These are phyloP conservation scores for Arachnomyces sp. DNA, from an alignment of 2,329 filamentous ascomycete genomes.

Conservation along the genomic window DNA sequence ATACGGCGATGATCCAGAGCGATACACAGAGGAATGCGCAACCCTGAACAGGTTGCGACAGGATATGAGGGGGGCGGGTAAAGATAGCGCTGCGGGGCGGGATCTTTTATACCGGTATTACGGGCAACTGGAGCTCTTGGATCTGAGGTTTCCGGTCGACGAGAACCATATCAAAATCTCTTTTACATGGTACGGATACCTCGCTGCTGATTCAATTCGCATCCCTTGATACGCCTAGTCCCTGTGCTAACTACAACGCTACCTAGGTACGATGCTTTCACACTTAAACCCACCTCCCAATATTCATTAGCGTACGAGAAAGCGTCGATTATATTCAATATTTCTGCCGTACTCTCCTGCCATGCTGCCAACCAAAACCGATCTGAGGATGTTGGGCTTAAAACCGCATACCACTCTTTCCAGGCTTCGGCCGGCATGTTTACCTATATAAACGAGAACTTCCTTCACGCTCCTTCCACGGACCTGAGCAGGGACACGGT, in stretches of 20 bases:
- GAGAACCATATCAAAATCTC: slow-evolving; percentile 99
- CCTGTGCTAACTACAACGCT: slow-evolving; percentile 3
- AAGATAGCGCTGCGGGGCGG: slow-evolving; percentile 86
- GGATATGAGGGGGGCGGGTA: slow-evolving; percentile 95
- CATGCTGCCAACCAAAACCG: slow-evolving; percentile 90
- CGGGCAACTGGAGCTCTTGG: slow-evolving; percentile 87
- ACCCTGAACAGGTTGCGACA: slow-evolving; percentile 91
- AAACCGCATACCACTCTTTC: slow-evolving; percentile 96
- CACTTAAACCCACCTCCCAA: slow-evolving; percentile 92
- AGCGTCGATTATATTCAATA: slow-evolving; percentile 98
- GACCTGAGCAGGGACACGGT: slow-evolving; percentile 93
- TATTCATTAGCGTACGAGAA: slow-evolving; percentile 97
- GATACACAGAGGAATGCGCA: slow-evolving; percentile 89
- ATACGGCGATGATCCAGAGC: slow-evolving; percentile 93
- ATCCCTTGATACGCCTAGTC: background rate
- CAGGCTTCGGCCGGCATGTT: slow-evolving; percentile 99
- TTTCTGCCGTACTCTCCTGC: slow-evolving; percentile 90
- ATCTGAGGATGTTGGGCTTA: slow-evolving; percentile 83
- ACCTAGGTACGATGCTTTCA: slow-evolving; percentile 98
- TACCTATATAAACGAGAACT: slow-evolving; percentile 99
- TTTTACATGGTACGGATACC: slow-evolving; percentile 72
- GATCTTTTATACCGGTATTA: slow-evolving; percentile 97
- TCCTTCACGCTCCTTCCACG: slow-evolving; percentile 91
- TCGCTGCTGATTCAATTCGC: slow-evolving; percentile 3
- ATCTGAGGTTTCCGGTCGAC: slow-evolving; percentile 91